Evolutionary conservation across 1,284 basidiomycete genomes (phyloP).

Genomic region (Cryptococcus jaspeensis): DNA sequence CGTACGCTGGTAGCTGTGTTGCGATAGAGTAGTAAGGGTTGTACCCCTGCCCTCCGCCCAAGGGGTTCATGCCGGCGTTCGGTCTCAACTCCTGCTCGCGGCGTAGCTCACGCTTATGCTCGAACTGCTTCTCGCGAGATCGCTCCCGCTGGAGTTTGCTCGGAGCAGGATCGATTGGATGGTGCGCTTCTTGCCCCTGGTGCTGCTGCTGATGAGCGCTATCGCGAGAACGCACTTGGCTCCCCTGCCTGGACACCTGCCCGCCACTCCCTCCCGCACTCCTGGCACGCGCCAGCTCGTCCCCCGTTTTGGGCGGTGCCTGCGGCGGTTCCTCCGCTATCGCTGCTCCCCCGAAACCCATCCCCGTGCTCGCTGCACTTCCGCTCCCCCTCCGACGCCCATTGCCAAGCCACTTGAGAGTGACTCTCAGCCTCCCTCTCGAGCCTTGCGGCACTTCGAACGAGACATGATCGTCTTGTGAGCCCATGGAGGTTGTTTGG

Average conservation of each 20-base stretch:
- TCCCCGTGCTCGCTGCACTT: background rate
- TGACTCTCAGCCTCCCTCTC: slow-evolving; percentile 28
- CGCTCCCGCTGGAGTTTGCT: background rate
- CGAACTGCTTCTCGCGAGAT: background rate
- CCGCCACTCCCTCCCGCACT: background rate
- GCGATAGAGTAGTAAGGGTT: slow-evolving; percentile 9
- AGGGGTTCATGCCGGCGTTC: slow-evolving; percentile 2
- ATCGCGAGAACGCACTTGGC: background rate
- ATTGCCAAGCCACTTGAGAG: slow-evolving; percentile 31
- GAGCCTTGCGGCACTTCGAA: slow-evolving; percentile 37
- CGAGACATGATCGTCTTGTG: slow-evolving; percentile 29
- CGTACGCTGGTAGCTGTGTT: slow-evolving; percentile 12
- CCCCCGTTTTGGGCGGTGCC: slow-evolving; percentile 19
- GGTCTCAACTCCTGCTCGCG: background rate
- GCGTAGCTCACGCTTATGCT: slow-evolving; percentile 4
- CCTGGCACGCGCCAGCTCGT: background rate
- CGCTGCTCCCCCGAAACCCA: background rate
- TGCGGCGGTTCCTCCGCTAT: slow-evolving; percentile 14
- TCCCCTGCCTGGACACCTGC: background rate
- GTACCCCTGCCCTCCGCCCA: background rate
- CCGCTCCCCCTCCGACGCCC: slow-evolving; percentile 4
- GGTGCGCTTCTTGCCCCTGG: background rate
- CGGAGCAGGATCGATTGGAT: slow-evolving; percentile 2
- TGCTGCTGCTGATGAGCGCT: no score
- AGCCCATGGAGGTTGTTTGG: slow-evolving; percentile 1